phyloP scores from a whole-genome alignment of 768 basidiomycete genomes.

The Pulveroboletus sp. region DNA sequence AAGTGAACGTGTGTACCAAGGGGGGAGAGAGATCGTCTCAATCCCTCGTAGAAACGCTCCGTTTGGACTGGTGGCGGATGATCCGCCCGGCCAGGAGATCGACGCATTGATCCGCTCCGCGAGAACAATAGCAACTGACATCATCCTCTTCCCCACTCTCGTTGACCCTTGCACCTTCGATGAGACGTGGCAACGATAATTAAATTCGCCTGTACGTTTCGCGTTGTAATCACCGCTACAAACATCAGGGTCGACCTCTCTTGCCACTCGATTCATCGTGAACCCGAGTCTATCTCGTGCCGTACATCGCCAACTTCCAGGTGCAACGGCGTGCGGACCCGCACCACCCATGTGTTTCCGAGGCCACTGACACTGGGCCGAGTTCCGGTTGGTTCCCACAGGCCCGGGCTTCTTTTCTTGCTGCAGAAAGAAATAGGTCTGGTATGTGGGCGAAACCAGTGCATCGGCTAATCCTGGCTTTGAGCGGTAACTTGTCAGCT shows the following conservation, averaged over 20 bases:
- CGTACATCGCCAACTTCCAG: no score
- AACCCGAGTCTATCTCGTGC: no score
- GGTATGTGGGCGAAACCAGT: no score
- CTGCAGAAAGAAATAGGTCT: no score
- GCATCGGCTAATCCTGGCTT: no score
- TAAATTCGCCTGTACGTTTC: not conserved
- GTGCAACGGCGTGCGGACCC: no score
- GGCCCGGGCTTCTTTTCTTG: no score
- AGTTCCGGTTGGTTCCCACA: no score
- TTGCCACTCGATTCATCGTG: no score
- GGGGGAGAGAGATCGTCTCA: not conserved
- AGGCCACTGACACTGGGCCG: no score
- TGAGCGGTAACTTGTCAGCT: no score
- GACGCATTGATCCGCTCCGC: not conserved
- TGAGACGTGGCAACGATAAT: not conserved
- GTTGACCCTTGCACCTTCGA: not conserved
- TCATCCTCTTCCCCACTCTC: constrained; percentile 2
- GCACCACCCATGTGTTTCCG: no score
- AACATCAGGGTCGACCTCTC: not conserved
- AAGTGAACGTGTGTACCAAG: not conserved
- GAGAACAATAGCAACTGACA: constrained; percentile 9
- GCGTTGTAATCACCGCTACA: constrained; percentile 3
- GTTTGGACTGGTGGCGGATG: not conserved
- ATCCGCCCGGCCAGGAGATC: constrained; percentile 12
- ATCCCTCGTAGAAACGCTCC: not conserved